Conservation (phyloP, 306 rosid genomes). For the Purshia tridentata region DNA sequence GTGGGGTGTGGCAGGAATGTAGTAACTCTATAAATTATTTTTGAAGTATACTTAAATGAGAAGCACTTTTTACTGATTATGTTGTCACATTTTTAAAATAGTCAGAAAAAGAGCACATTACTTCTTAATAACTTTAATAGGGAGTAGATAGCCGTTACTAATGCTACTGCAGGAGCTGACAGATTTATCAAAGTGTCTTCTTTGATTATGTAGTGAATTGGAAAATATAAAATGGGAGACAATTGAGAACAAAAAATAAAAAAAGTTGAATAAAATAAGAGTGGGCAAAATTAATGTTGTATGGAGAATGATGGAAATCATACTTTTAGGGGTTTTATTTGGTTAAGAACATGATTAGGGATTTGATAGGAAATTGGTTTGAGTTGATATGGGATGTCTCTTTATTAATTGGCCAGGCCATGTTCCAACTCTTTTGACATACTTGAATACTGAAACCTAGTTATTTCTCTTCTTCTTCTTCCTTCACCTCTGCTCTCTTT, state of each 20-base stretch:
- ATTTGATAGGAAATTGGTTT: neutral
- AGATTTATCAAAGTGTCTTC: too few relatives aligned
- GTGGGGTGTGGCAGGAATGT: too few relatives aligned
- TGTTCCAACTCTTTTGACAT: neutral
- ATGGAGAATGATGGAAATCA: neutral
- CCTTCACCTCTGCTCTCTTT: neutral
- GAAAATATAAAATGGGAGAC: too few relatives aligned
- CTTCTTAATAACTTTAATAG: too few relatives aligned
- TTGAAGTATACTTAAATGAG: neutral
- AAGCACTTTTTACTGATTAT: slow-evolving; percentile 1
- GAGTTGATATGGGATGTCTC: neutral
- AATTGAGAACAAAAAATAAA: neutral
- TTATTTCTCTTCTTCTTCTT: neutral
- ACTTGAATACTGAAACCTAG: neutral
- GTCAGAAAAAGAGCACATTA: neutral
- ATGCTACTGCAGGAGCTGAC: too few relatives aligned
- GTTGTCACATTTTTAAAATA: neutral
- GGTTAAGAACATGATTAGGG: neutral
- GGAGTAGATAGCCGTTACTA: too few relatives aligned
- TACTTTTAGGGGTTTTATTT: neutral
- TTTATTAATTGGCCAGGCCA: neutral
- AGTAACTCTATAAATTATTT: neutral
- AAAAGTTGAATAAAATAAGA: neutral
- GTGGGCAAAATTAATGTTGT: neutral
- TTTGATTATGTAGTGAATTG: too few relatives aligned